Evolutionary conservation across 192 early-diverging fungal genomes (phyloP), one percentile per base, ranked within the genome.

Genomic region (Coemansia sp.): DNA sequence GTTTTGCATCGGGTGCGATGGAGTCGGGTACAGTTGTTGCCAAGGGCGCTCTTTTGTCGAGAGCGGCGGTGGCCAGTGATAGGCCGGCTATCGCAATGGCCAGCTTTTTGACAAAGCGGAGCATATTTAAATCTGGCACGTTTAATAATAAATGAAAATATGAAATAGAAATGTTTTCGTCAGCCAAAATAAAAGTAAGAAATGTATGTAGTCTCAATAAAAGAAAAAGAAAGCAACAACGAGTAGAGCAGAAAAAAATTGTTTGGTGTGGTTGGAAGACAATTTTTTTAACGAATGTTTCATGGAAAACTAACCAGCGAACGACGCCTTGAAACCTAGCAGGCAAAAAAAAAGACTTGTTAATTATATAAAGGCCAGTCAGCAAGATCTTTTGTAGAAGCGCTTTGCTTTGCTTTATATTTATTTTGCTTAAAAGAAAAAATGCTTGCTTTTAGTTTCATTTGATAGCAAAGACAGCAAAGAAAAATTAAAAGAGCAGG

Each of bases 31-130:
- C 42, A 45, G 1, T 12, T 8, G 25, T 22, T 29, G 52, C 52
- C 25, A 55, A 10, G 22, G 28, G 38, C 14, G 22, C 18, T 48
- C 42, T 60, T 20, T 60, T 60, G 22, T 29, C 17, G 2, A 60
- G 14, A 17, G 20, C 36, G 45, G 63, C 52, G 5, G 45, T 38
- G 2, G 40, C 38, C 29, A 61, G 48, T 33, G 73, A 75, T 49
- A 75, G 63, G 11, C 67, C 73, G 33, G 73, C 73, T 57, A 65
- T 30, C 67, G 69, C 7, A 10, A 25, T 7, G 6, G 34, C 56
- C 56, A 59, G 25, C 34, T 34, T 33, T 38, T 22, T 31, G 10
- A 38, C 1, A 31, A 31, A 40, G 31, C 38, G 36, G 22, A 8
- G 12, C 51, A 54, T 22, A 5, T 54, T 64, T 7, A 40, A 20